A percentile compares a stretch with the other conserved stretches of the same genome.
Evolutionary conservation across 306 rosid genomes (phyloP).

Genomic region (Bauhinia variegata): DNA sequence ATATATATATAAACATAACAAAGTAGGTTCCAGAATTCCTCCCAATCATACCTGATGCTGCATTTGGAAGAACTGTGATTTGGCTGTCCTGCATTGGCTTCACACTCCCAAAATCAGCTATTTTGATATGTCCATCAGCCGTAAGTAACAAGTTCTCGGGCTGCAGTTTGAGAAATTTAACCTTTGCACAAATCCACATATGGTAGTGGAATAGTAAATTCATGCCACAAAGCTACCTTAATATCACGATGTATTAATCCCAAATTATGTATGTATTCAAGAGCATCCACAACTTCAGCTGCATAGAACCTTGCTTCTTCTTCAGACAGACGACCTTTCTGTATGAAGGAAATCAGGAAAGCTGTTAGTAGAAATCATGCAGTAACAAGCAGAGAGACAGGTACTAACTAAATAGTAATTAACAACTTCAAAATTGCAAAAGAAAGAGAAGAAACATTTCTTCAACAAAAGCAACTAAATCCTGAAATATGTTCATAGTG

Average conservation of each 20-base stretch:
- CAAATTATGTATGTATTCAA: constrained; percentile 89
- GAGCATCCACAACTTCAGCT: constrained; percentile 97
- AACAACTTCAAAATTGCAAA: constrained; percentile 16
- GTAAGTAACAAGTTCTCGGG: constrained; percentile 98
- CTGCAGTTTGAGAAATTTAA: constrained; percentile 58
- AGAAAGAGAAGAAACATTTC: constrained; percentile 8
- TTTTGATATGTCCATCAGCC: constrained; percentile 84
- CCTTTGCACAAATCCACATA: constrained; percentile 32
- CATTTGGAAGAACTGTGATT: constrained; percentile 98
- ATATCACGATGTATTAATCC: constrained; percentile 99
- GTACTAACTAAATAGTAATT: background rate
- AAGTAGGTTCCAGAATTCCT: constrained; percentile 22
- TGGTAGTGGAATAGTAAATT: constrained; percentile 36
- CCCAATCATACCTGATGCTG: constrained; percentile 74
- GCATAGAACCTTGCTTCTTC: constrained; percentile 93
- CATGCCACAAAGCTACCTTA: constrained; percentile 63
- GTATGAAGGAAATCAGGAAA: constrained; percentile 48
- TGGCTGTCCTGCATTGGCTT: constrained; percentile 96
- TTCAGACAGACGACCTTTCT: constrained; percentile 87
- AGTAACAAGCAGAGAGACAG: constrained; percentile 26
- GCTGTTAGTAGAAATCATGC: constrained; percentile 29
- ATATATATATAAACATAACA: constrained; percentile 13
- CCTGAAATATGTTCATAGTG: background rate
- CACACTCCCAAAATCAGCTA: constrained; percentile 99
- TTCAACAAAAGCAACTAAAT: constrained; percentile 2